A percentile compares a stretch with the other conserved stretches of the same genome.
Conservation (phyloP, 371 early-diverging fungal species). For the Entomophthora muscae region DNA sequence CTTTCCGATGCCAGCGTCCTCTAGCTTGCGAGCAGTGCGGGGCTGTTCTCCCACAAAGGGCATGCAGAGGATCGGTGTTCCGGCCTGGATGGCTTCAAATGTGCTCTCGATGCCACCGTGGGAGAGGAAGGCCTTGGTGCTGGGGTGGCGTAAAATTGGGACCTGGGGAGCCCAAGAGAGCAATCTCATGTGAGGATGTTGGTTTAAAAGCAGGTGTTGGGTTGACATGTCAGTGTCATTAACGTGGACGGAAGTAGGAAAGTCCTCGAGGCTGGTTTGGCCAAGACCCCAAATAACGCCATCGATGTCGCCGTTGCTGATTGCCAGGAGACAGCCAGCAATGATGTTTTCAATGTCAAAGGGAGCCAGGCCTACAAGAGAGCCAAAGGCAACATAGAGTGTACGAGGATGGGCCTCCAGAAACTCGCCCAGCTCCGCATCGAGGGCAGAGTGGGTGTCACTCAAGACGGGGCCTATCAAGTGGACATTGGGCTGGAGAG, state of each 20-base stretch:
- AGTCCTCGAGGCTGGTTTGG: too few species aligned
- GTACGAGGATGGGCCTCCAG: background rate
- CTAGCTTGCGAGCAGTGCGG: background rate
- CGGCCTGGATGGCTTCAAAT: constrained; percentile 4
- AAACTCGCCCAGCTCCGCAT: background rate
- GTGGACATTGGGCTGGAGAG: background rate
- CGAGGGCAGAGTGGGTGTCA: background rate
- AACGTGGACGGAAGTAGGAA: too few species aligned
- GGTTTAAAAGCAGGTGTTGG: too few species aligned
- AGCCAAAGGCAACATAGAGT: constrained; percentile 7
- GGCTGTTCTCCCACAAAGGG: constrained; percentile 8
- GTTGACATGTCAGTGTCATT: too few species aligned
- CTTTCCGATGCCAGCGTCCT: background rate
- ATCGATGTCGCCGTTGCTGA: constrained; percentile 1
- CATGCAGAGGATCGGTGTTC: constrained; percentile 5
- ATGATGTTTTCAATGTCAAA: background rate
- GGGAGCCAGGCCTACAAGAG: background rate
- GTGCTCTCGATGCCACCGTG: constrained; percentile 8
- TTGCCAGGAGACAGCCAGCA: background rate
- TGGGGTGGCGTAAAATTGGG: constrained; percentile 4
- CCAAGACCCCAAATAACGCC: too few species aligned
- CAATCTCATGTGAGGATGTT: too few species aligned
- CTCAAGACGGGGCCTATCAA: constrained; percentile 4
- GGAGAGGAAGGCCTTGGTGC: constrained; percentile 5
- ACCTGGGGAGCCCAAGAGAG: constrained; percentile 10